Base-by-base conservation (phyloP, 768 basidiomycete species). In the Scleroderma bovista region DNA sequence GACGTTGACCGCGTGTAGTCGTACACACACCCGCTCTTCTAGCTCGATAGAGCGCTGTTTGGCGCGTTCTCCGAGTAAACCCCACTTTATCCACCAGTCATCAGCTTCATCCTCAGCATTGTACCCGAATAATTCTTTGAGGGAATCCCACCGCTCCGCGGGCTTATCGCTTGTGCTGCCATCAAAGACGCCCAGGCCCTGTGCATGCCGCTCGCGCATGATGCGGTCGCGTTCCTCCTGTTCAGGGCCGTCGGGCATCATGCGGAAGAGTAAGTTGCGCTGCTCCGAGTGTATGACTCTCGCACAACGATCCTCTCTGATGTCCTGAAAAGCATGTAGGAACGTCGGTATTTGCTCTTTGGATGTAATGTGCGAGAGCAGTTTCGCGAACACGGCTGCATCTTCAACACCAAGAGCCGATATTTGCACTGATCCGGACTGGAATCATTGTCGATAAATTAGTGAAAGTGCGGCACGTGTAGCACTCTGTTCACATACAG, bases 71-170 rank as follows among this genome's bases (percentile, higher is more conserved):
- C 67, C 66, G 50, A 78, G 66, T 16, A 70, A 50, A 8, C 79
- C 79, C 78, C 78, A 80, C 33, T 76, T 77, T 11, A 75, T 70
- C 80, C 80, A 84, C 80, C 80, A 84, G 57, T 82, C 79, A 33
- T 80, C 80, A 20, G 78, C 82, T 44, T 73, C 69, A 41, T 84
- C 81, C 34, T 68, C 71, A 9, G 80, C 73, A 54, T 80, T 75
- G 55, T 81, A 76, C 13, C 67, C 64, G 47, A 75, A 79, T 51
- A 82, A 55, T 20, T 69, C 71, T 47, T 77, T 66, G 51, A 80
- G 73, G 36, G 72, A 70, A 40, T 79, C 79, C 76, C 81, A 83
- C 50, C 79, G 70, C 10, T 51, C 52, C 1, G 45, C 44, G 8
- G 37, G 29, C 19, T 43, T 43, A 6, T 22, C 41, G 6, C 23